Percentiles rank a stretch among this genome's conserved stretches.
Evolutionary conservation across 805 yeast genomes (phyloP).

Genomic region (Zygosaccharomyces bisporus): DNA sequence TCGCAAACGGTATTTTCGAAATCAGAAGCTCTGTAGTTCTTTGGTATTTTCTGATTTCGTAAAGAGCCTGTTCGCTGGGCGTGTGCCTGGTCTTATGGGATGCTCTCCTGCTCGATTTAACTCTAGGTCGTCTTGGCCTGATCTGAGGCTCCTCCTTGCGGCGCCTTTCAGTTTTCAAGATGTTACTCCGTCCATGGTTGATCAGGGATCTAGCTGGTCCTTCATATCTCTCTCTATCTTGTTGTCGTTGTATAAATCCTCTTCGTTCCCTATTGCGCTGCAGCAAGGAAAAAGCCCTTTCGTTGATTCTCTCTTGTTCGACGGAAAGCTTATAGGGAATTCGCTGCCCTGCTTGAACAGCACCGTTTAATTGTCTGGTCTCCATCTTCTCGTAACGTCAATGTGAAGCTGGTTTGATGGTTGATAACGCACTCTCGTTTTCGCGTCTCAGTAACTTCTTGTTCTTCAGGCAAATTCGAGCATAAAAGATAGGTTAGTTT

Average conservation of each 20-base stretch:
- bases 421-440: constrained; percentile 1
- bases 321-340: constrained; percentile 18
- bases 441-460: constrained; percentile 9
- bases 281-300: constrained; percentile 29
- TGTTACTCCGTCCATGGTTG: not conserved
- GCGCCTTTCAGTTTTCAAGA: constrained; percentile 3
- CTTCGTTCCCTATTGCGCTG: constrained; percentile 33
- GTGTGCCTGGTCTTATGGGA: constrained; percentile 38
- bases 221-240: constrained; percentile 20
- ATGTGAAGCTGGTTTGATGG: not conserved
- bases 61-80: constrained; percentile 63
- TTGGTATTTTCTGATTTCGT: constrained; percentile 67
- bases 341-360: constrained; percentile 18
- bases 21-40: constrained; percentile 62
- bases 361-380: constrained; percentile 9
- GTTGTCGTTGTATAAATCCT: constrained; percentile 17
- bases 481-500: not conserved
- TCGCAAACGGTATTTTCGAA: constrained; percentile 72
- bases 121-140: constrained; percentile 13
- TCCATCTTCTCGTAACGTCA: constrained; percentile 3
- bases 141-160: constrained; percentile 4
- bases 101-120: constrained; percentile 41
- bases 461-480: not conserved
- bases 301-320: constrained; percentile 29
- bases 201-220: constrained; percentile 8